Base-by-base conservation (phyloP, 495 filamentous ascomycete genomes). In the Hypoxylon cercidicola region DNA sequence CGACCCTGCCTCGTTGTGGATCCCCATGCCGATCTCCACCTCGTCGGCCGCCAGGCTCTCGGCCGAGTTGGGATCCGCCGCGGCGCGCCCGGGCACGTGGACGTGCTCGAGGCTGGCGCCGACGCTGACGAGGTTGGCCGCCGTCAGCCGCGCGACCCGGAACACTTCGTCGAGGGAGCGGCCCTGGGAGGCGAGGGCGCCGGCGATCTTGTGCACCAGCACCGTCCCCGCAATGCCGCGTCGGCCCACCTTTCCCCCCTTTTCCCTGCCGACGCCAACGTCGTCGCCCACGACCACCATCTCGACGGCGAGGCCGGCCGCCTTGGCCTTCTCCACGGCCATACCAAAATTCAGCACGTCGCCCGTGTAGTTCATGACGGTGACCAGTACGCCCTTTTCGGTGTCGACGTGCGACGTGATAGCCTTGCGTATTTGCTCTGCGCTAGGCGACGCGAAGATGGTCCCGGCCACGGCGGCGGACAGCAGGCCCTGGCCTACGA, bases 221-320 rank as follows among this genome's bases (percentile, higher is more conserved):
- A 94, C 90, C 44, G 93, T 96, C 21, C 95, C 95, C 15, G 91
- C 93, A 70, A 99, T 92, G 40, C 95, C 95, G 70, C 95, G 83
- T 55, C 95, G 82, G 11, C 95, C 95, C 7, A 98, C 95, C 75
- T 97, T 97, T 3, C 95, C 94, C 6, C 89, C 86, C 76, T 88
- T 89, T 45, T 78, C 79, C 58, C 93, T 81, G 1, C 95, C 95
- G 28, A 99, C 95, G 16, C 94, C 93, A 0, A 93, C 95, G 75
- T 99, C 95, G 68, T 99, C 95, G n/a, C 87, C 92, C 30, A 98
- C 93, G 9, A 97, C 89, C 19, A 97, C 88, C 89, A 97, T 97
- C 73, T 97, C 93, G 0, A 93, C 90, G 23, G 87, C 78, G 45
- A 93, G 76, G 0, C 92, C 95, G 0, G 87, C 83, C 0, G 93